phyloP scores from a whole-genome alignment of 2,329 filamentous ascomycete species.

The Lecanicillium sp. region DNA sequence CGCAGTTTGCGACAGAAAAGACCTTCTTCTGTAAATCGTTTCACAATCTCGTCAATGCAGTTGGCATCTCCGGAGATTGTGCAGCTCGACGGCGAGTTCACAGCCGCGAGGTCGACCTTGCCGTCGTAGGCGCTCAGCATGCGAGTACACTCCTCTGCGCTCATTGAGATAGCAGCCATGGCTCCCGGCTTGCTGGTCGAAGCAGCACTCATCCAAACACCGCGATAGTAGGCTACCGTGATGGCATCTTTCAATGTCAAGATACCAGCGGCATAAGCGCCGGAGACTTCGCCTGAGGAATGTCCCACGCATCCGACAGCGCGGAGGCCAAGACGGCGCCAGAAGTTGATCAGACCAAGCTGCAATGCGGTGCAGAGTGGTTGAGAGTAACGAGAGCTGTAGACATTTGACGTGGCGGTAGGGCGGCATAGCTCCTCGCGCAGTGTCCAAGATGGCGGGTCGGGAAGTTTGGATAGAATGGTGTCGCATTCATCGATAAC shows the following conservation, averaged over 20 bases:
- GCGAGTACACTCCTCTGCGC: too few relatives aligned
- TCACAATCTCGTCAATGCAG: background rate
- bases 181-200: too few relatives aligned
- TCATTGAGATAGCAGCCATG: conserved; percentile 18
- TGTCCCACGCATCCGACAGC: conserved; percentile 36
- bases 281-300: conserved; percentile 42
- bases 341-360: conserved; percentile 20
- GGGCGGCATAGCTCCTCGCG: conserved; percentile 17
- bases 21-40: background rate
- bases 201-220: too few relatives aligned
- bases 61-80: conserved; percentile 15
- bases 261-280: conserved; percentile 40
- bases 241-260: conserved; percentile 22
- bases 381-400: conserved; percentile 21
- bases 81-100: conserved; percentile 16
- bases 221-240: conserved; percentile 19
- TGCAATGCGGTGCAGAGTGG: conserved; percentile 23
- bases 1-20: conserved; percentile 6
- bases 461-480: conserved; percentile 15
- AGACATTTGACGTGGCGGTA: conserved; percentile 1
- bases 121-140: conserved; percentile 13
- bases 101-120: conserved; percentile 15
- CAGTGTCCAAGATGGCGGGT: conserved; percentile 21
- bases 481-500: conserved; percentile 16
- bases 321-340: conserved; percentile 22